Base-by-base conservation (phyloP, 202 grass and related monocot genomes). In the Carex sylvatica region DNA sequence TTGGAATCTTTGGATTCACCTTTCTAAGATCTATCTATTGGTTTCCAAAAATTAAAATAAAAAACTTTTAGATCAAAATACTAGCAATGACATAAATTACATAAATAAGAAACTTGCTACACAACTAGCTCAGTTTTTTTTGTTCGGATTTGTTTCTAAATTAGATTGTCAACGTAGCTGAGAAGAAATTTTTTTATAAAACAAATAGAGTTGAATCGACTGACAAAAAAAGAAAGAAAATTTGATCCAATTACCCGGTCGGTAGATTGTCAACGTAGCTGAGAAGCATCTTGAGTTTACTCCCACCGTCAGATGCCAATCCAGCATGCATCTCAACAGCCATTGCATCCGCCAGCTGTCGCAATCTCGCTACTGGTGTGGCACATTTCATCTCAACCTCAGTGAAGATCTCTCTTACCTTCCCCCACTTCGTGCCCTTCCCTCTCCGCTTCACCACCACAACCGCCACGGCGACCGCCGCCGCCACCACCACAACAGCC, bases 261-360 rank as follows among this genome's bases (percentile, higher is more conserved):
- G 93, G 90, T 10, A 93, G 90, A 84, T 88, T 89, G 66, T 89
- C 90, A n/a, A 96, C 93, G 72, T 96, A 93, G 93, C 88, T 96
- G 81, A 96, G 83, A 52, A 96, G 73, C 93, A 96, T 96, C 83
- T 91, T 92, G 82, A 93, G 90, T 38, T 86, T 80, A 82, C 85
- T 86, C 18, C 85, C 88, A 59, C 80, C 85, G 20, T 93, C 90
- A 33, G 81, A 87, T 4, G 87, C 85, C 28, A 96, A 82, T 0
- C 90, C 93, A 23, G 93, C 85, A 26, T 87, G 87, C 93, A 96
- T 96, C 87, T 97, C 95, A 49, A 83, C 26, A 28, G 88, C 84
- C 85, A 97, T 89, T 56, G 90, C 95, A 58, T 94, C 95, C 3
- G 92, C 87, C 88, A 97, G 90, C 83, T 90, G 44, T 40, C 92